phyloP scores from a whole-genome alignment of 148 eudicot species.

The Heliamphora exappendiculata region DNA sequence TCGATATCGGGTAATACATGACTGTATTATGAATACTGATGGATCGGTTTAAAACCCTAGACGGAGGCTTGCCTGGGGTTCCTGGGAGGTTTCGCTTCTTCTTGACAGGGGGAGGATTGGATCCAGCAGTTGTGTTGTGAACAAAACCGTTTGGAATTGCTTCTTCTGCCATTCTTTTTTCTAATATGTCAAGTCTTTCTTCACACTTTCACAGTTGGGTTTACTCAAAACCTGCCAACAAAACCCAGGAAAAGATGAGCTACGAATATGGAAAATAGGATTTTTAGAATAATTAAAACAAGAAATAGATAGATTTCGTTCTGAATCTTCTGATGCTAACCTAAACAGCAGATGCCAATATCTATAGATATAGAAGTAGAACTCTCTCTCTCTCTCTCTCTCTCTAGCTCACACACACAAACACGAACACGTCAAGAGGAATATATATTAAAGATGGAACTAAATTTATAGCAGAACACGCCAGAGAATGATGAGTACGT shows the following conservation, averaged over 20 bases:
- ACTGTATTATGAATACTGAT: too few species aligned
- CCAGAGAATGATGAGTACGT: too few species aligned
- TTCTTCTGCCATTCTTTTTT: conserved; percentile 54
- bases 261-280: neutral
- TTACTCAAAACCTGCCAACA: neutral
- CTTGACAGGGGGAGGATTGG: conserved; percentile 49
- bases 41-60: too few species aligned
- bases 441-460: too few species aligned
- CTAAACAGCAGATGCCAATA: neutral
- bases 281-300: too few species aligned
- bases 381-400: too few species aligned
- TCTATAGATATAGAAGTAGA: conserved; percentile 9
- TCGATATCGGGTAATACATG: too few species aligned
- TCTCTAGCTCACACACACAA: too few species aligned
- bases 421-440: too few species aligned
- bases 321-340: neutral
- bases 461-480: too few species aligned
- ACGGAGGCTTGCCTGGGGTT: conserved; percentile 34
- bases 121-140: conserved; percentile 32
- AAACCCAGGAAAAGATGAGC: neutral
- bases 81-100: conserved; percentile 89
- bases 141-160: conserved; percentile 40
- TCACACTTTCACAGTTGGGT: neutral
- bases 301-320: neutral
- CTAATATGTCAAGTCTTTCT: conserved; percentile 9